Evolutionary conservation across 345 rosid species (phyloP), one percentile per base, ranked within the genome.

Genomic region (Populus euphratica): DNA sequence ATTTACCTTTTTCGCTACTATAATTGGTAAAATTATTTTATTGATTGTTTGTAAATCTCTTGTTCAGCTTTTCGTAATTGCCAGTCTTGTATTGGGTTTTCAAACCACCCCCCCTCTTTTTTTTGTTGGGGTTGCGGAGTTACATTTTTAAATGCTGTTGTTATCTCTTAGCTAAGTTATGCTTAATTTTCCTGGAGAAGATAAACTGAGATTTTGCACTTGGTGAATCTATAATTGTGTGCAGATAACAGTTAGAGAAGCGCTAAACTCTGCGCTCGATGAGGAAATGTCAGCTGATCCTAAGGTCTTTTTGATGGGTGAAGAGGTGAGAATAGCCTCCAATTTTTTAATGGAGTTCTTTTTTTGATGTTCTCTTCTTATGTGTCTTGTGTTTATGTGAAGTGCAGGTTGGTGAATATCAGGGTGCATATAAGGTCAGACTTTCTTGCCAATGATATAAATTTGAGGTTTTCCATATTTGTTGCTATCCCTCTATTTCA

Each of bases 241-340:
- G 72, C 87, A 95, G 97, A 91, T 93, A 88, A 91, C 85, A 5
- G 90, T 91, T 29, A 85, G 98, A 84, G 98, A 91, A 4, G 99
- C 97, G 50, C 78, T 93, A 17, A 92, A 93, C 82, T 81, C 98
- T 73, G 98, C 96, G 12, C 91, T 95, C 62, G 98, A 92, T 56
- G 99, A 92, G 88, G 99, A 95, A 86, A 93, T 93, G 96, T 87
- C 93, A 59, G 97, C 98, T 25, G 99, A 95, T 89, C 91, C 98
- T 54, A 92, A 85, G 84, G 99, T 95, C 11, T 84, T 91, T 79
- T 82, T 93, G 77, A 92, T 95, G 92, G 98, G 99, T 73, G 99
- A 95, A 89, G 99, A 93, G 97, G 99, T 90, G 71, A 67, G 52
- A 73, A 59, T 72, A 49, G 13, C 5, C 12, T 59, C 63, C 64